A percentile compares a stretch with the other conserved stretches of the same genome.
Evolutionary conservation across 2,329 filamentous ascomycete genomes (phyloP).

Genomic region (Elsinoe fawcettii): DNA sequence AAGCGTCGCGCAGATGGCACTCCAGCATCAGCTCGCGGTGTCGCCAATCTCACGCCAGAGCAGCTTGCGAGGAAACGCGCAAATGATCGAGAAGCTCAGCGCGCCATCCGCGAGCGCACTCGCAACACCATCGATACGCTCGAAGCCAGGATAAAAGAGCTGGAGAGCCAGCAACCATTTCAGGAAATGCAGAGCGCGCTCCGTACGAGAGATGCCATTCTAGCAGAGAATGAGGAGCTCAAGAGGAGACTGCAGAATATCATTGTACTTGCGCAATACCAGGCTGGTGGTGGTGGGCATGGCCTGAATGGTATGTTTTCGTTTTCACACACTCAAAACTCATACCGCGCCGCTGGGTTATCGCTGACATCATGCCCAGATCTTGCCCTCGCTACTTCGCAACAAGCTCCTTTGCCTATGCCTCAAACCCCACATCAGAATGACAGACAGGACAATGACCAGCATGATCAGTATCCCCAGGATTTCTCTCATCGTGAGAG

Average conservation of each 20-base stretch:
- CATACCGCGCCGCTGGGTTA: conserved; percentile 3
- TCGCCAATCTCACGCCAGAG: conserved; percentile 78
- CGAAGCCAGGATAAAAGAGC: conserved; percentile 63
- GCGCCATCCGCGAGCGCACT: conserved; percentile 75
- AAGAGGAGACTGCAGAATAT: conserved; percentile 59
- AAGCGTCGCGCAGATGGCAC: conserved; percentile 31
- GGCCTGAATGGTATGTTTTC: conserved; percentile 37
- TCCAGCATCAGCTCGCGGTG: conserved; percentile 54
- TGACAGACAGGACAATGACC: conserved; percentile 6
- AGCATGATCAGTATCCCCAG: conserved; percentile 19
- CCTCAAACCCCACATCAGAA: conserved; percentile 13
- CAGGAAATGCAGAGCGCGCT: conserved; percentile 72
- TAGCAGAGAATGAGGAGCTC: conserved; percentile 74
- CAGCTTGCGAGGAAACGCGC: conserved; percentile 85
- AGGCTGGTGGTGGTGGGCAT: conserved; percentile 37
- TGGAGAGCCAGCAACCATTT: conserved; percentile 73
- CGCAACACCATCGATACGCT: conserved; percentile 70
- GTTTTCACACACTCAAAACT: neutral
- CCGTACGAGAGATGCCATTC: conserved; percentile 59
- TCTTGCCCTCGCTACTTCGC: conserved; percentile 39
- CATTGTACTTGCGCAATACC: conserved; percentile 55
- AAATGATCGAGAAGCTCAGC: conserved; percentile 83
- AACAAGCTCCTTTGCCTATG: conserved; percentile 37
- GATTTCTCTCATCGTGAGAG: conserved; percentile 15
- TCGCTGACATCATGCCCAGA: conserved; percentile 29